A percentile compares a stretch with the other conserved stretches of the same genome.
Evolutionary conservation across 2,329 filamentous ascomycete species (phyloP).

Genomic region (Colletotrichum cordylinicola): DNA sequence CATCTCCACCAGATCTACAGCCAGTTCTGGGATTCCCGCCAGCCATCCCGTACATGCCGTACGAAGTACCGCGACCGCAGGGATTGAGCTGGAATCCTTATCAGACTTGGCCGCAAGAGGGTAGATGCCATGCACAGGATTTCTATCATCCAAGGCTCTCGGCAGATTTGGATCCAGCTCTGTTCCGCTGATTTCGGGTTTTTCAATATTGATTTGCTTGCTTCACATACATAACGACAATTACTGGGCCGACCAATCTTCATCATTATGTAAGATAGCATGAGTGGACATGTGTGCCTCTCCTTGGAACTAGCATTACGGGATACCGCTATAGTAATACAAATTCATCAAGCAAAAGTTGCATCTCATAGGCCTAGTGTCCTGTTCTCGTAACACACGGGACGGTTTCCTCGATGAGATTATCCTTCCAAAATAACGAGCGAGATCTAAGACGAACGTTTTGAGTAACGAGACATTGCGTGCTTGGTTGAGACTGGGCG

Average conservation of each 20-base stretch:
- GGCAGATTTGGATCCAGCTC: background rate
- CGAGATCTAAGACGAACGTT: background rate
- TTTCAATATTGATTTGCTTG: background rate
- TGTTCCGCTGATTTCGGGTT: background rate
- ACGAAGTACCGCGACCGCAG: background rate
- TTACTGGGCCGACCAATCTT: background rate
- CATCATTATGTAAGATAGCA: background rate
- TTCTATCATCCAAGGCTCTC: background rate
- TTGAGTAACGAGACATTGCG: background rate
- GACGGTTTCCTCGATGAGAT: background rate
- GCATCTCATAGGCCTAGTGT: background rate
- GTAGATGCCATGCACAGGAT: background rate
- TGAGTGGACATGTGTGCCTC: background rate
- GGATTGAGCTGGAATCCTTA: background rate
- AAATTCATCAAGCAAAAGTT: background rate
- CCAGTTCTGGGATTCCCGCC: background rate
- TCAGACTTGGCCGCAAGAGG: background rate
- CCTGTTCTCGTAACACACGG: background rate
- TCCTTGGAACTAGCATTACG: background rate
- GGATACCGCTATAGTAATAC: background rate
- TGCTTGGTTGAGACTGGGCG: background rate
- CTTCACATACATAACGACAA: background rate
- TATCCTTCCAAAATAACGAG: background rate
- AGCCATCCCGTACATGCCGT: background rate
- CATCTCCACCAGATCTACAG: background rate